Evolutionary conservation across 2,329 filamentous ascomycete genomes (phyloP).

Genomic region (Lecanicillium sp.): DNA sequence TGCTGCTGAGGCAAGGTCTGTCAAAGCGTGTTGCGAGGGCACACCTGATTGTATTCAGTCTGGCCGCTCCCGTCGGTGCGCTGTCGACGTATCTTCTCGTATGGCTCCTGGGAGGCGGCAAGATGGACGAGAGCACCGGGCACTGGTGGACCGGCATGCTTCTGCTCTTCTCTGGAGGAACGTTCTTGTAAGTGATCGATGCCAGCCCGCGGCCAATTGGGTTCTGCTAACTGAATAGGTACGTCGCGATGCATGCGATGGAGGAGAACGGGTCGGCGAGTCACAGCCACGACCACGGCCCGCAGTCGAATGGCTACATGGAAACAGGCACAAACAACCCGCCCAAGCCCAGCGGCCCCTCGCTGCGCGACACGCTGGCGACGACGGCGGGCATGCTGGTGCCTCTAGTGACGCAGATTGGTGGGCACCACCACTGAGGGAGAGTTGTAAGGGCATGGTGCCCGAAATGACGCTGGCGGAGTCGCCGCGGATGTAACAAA

Average conservation of each 20-base stretch:
- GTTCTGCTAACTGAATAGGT: slow-evolving; percentile 45
- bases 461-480: no score
- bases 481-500: no score
- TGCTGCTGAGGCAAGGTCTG: slow-evolving; percentile 84
- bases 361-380: slow-evolving; percentile 63
- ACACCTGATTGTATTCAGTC: slow-evolving; percentile 84
- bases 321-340: slow-evolving; percentile 40
- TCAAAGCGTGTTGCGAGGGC: slow-evolving; percentile 78
- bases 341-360: slow-evolving; percentile 48
- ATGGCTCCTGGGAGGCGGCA: slow-evolving; percentile 61
- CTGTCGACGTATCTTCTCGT: slow-evolving; percentile 77
- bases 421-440: slow-evolving; percentile 56
- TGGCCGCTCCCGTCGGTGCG: slow-evolving; percentile 84
- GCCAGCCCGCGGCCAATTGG: background rate
- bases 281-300: slow-evolving; percentile 48
- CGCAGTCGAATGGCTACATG: slow-evolving; percentile 46
- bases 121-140: slow-evolving; percentile 53
- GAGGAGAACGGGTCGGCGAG: slow-evolving; percentile 60
- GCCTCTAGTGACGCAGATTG: slow-evolving; percentile 70
- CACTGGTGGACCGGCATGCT: slow-evolving; percentile 90
- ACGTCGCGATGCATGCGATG: slow-evolving; percentile 98
- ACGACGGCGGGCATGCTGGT: slow-evolving; percentile 73
- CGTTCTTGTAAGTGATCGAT: slow-evolving; percentile 68
- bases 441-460: background rate
- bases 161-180: slow-evolving; percentile 90